Evolutionary conservation across 1,139 yeast species (phyloP), one percentile per base, ranked within the genome.

Genomic region (Wickerhamomyces sp.): DNA sequence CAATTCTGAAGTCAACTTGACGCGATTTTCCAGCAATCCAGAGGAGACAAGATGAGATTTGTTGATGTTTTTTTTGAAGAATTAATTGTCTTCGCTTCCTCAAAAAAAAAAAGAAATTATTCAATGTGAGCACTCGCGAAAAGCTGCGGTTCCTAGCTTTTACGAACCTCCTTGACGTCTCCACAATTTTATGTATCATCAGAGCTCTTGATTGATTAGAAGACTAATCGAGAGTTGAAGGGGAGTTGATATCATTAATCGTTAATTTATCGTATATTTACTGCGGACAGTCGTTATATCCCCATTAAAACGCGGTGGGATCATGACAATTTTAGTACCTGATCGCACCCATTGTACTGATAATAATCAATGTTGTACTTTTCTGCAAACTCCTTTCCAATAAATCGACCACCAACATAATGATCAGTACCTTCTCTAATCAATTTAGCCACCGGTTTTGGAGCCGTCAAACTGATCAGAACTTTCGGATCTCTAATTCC

Each of bases 381-480:
- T 39, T 72, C 64, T 0, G 96, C 96, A 56, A 93, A 75, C 15
- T 67, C 69, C 11, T 65, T 61, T 40, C 81, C 78, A 29, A 93
- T 77, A 59, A 93, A 93, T 42, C 99, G 68, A 2, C 99, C 99
- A 1, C 99, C 99, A 37, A 91, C 73, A 63, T 81, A 93, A 62
- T 93, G 99, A 6, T 56, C 47, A 2, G 68, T 58, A 18, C 44
- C 54, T 0, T 52, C 53, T 1, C 58, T 55, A 52, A 87, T 76
- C 49, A 65, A 68, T 40, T 61, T 58, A 6, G 95, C 80, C 45
- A 95, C 90, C 0, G 95, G 95, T 61, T 93, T 93, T 6, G 99
- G 99, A 0, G 96, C 97, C 0, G 98, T 91, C 45, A 93, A 69
- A 43, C 96, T 86, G 9, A 93, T 80, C 46, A 93, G 70, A 55